Percentiles rank a stretch among this genome's conserved stretches.
phyloP scores from a whole-genome alignment of 768 basidiomycete genomes.

The Lentinula lateritia region DNA sequence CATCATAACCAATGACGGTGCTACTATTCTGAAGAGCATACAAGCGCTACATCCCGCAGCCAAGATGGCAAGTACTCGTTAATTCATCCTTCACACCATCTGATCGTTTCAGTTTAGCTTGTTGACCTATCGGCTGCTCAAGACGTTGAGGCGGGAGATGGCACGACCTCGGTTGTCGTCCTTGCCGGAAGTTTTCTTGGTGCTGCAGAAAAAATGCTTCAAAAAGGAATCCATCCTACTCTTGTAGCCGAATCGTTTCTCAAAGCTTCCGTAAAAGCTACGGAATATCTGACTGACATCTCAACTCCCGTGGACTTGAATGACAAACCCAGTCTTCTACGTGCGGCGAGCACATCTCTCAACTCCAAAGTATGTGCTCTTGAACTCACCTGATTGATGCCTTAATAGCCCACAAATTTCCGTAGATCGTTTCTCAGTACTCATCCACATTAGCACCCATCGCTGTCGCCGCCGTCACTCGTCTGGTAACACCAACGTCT shows the following conservation, averaged over 20 bases:
- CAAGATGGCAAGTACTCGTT: conserved; percentile 70
- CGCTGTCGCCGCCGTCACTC: conserved; percentile 93
- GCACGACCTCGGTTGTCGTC: conserved; percentile 96
- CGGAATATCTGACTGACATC: conserved; percentile 90
- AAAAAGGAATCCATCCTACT: conserved; percentile 96
- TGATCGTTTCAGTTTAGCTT: conserved; percentile 45
- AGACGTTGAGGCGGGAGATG: conserved; percentile 98
- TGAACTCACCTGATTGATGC: background rate
- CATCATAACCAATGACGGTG: conserved; percentile 97
- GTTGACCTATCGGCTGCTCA: conserved; percentile 97
- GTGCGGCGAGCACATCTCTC: conserved; percentile 91
- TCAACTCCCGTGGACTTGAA: conserved; percentile 88
- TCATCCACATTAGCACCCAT: conserved; percentile 98
- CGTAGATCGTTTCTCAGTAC: conserved; percentile 97
- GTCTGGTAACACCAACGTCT: conserved; percentile 82
- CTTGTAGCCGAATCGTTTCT: conserved; percentile 95
- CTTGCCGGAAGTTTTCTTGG: conserved; percentile 89
- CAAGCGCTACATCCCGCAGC: conserved; percentile 97
- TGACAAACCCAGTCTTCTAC: conserved; percentile 78
- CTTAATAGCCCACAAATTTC: background rate
- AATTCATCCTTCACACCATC: background rate
- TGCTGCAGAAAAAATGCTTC: conserved; percentile 94
- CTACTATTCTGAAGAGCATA: conserved; percentile 93
- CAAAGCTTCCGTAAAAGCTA: conserved; percentile 86
- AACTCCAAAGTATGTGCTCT: conserved; percentile 78